phyloP scores from a whole-genome alignment of 345 rosid genomes.

The Eucalyptus sp. region DNA sequence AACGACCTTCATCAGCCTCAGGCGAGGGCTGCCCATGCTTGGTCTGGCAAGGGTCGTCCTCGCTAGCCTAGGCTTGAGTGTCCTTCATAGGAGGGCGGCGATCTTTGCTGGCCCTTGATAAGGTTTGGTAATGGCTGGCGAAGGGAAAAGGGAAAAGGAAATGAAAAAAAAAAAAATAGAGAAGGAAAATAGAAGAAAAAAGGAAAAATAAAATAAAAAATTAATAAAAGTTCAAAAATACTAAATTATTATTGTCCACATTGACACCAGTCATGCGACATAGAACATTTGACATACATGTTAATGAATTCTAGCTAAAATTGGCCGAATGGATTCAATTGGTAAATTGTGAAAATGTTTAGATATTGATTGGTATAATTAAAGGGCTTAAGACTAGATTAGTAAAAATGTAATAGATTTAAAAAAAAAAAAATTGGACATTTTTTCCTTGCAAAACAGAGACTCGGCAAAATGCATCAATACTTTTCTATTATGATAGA shows the following conservation, averaged over 20 bases:
- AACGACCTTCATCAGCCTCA: neutral
- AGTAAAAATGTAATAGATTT: neutral
- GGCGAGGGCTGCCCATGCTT: fast-evolving
- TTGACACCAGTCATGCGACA: fast-evolving
- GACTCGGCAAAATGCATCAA: neutral
- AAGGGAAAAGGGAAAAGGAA: neutral
- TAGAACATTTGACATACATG: fast-evolving
- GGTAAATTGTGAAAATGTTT: too few species aligned
- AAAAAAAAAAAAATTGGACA: too few species aligned
- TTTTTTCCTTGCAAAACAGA: too few species aligned
- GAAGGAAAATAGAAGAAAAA: neutral
- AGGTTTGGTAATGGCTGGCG: fast-evolving
- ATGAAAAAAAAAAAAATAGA: fast-evolving
- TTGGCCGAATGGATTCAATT: fast-evolving
- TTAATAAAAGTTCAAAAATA: too few species aligned
- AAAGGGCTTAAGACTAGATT: too few species aligned
- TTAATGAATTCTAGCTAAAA: too few species aligned
- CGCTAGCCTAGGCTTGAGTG: fast-evolving
- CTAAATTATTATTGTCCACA: too few species aligned
- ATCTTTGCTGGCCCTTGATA: neutral
- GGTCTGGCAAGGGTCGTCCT: neutral
- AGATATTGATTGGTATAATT: too few species aligned
- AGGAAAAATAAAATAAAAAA: neutral
- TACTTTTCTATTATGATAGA: neutral
- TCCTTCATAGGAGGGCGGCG: fast-evolving